Base-by-base conservation (phyloP, 192 early-diverging fungal genomes). In the Paraglomus occultum region DNA sequence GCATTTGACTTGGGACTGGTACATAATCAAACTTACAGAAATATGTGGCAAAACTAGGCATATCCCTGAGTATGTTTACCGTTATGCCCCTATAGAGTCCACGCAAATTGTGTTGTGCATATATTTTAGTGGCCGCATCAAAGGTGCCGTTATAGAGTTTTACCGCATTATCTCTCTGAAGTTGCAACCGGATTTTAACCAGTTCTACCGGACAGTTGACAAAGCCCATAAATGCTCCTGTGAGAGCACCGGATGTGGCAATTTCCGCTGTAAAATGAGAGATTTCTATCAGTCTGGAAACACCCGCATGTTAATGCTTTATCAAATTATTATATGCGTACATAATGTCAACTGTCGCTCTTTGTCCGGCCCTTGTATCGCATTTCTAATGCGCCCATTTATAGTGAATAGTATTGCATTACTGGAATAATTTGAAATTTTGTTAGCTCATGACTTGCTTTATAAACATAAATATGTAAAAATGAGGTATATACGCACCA, bases 31-130 rank as follows among this genome's bases (percentile, higher is more conserved):
- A 69, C 71, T 70, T 80, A 85, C 92, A 90, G 84, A 97, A 96
- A 82, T 95, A 99, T 1, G 90, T 86, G 38, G 92, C 92, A 76
- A 91, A 94, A 54, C 94, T 94, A 17, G 95, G 94, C 46, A 90
- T 81, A 82, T 99, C 97, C 64, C 97, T 85, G 64, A 95, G 75
- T 18, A 99, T 75, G 0, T 95, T 99, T 53, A 94, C 94, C 31
- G 87, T 85, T 52, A 95, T 89, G 54, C 97, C 97, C 71, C 92
- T 86, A 84, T 94, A 99, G 63, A 99, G 74, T 43, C 88, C 85
- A 58, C 70, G 70, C 55, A 95, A 64, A 18, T 94, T 94, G 51
- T 92, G 88, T 59, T 91, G 87, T 55, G 80, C 80, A 61, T 89
- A 84, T 23, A 95, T 92, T 17, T 88, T 88, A 49, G 81, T 73